Base-by-base conservation (phyloP, 305 asterid species). In the Fraxinus platypoda region DNA sequence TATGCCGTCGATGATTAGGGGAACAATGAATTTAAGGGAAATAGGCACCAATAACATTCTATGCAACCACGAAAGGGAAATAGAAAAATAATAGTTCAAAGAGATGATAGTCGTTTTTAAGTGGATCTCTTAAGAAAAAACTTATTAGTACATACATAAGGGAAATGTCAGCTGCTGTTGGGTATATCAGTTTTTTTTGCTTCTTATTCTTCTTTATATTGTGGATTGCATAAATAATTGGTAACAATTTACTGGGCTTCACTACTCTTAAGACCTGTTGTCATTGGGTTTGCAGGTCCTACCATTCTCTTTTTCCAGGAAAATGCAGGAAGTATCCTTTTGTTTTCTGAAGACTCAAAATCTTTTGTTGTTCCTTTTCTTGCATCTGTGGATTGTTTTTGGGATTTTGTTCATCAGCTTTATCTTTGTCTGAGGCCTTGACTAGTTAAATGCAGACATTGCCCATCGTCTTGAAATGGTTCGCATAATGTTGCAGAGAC, bases 391-490 rank as follows among this genome's bases (percentile, higher is more conserved):
- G 71, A 72, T 81, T 82, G 54, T 80, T 77, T 80, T 62, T 38
- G 26, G 77, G 17, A 81, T 54, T 78, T 62, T 66, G 70, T 57
- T 81, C 41, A 72, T 54, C 49, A 31, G 79, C 71, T 26, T 72
- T 73, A 54, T 82, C 68, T 68, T 30, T 85, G 81, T 59, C 79
- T 52, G 82, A 80, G 85, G 38, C 95, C 97, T 94, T 96, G 78
- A 96, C 93, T 85, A 75, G 80, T 84, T 79, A 28, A 83, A 72
- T 80, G 75, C 88, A 94, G 99, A 97, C 83, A 97, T 94, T 17
- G 99, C 99, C 74, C 99, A 94, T 82, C 97, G 99, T 81, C 99
- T 97, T 87, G 98, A 97, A 87, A 97, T 97, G 98, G 97, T 94
- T 76, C 89, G 91, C 49, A 91, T 91, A 81, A 93, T 97, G 97